A percentile compares a stretch with the other conserved stretches of the same genome.
Conservation (phyloP, 2,329 filamentous ascomycete genomes). For the Colletotrichum simmondsii region DNA sequence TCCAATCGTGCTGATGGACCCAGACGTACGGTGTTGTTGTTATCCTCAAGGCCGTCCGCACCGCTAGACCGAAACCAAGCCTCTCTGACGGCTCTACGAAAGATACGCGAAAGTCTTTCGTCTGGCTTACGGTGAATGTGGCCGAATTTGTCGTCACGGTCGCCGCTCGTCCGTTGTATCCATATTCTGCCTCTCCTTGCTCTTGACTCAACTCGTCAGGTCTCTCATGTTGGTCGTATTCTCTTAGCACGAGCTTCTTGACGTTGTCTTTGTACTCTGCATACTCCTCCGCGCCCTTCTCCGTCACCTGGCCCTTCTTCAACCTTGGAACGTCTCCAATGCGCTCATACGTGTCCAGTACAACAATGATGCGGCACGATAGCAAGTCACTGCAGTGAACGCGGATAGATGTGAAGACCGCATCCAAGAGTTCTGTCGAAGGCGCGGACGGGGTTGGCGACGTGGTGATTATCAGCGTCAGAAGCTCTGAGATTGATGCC, state of each 20-base stretch:
- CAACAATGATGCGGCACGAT: constrained; percentile 58
- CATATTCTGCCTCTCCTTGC: constrained; percentile 58
- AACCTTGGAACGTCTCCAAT: constrained; percentile 55
- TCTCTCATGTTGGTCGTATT: constrained; percentile 37
- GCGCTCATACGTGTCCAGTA: constrained; percentile 63
- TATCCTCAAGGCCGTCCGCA: constrained; percentile 60
- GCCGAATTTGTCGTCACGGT: not conserved
- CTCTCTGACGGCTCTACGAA: constrained; percentile 60
- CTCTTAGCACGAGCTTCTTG: constrained; percentile 50
- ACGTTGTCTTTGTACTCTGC: constrained; percentile 59
- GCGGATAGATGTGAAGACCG: constrained; percentile 58
- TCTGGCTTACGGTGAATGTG: constrained; percentile 47
- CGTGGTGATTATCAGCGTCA: constrained; percentile 64
- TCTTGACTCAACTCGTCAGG: constrained; percentile 7
- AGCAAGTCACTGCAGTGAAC: constrained; percentile 53
- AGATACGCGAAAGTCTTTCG: constrained; percentile 48
- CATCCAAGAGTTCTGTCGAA: constrained; percentile 60
- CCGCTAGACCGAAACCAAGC: constrained; percentile 64
- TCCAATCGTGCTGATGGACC: constrained; percentile 70
- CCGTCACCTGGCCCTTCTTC: constrained; percentile 65
- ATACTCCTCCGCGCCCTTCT: constrained; percentile 54
- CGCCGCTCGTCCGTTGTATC: constrained; percentile 42
- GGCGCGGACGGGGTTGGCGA: constrained; percentile 66
- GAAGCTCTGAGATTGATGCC: constrained; percentile 24
- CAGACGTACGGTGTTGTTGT: constrained; percentile 63